Evolutionary conservation across 2,329 filamentous ascomycete species (phyloP).

Genomic region (Orbilia oligospora): DNA sequence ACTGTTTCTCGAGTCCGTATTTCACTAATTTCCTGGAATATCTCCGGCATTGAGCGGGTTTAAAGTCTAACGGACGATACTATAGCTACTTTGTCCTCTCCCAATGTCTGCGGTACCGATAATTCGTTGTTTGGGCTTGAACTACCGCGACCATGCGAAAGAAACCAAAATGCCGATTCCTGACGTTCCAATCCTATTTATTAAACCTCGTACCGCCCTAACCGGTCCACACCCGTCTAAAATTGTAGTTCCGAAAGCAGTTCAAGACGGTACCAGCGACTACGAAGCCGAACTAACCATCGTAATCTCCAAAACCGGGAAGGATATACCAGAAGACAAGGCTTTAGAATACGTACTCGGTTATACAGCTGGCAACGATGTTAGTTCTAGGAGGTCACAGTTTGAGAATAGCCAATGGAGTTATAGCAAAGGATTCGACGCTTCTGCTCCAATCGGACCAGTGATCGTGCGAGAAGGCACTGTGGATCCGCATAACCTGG

Average conservation of each 20-base stretch:
- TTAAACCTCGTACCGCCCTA: conserved; percentile 78
- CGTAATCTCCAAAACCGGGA: conserved; percentile 78
- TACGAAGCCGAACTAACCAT: conserved; percentile 85
- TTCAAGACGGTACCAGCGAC: conserved; percentile 78
- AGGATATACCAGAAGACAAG: conserved; percentile 75
- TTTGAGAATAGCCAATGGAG: conserved; percentile 81
- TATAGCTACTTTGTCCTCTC: conserved; percentile 47
- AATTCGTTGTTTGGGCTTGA: conserved; percentile 79
- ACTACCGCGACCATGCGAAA: conserved; percentile 80
- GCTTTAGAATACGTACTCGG: conserved; percentile 82
- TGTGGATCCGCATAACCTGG: conserved; percentile 73
- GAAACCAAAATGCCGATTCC: conserved; percentile 79
- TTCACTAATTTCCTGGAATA: not conserved
- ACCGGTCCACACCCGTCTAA: conserved; percentile 69
- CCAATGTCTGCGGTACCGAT: conserved; percentile 66
- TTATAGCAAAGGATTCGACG: conserved; percentile 81
- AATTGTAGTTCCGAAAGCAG: conserved; percentile 77
- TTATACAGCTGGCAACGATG: conserved; percentile 82
- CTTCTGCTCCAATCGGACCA: conserved; percentile 81
- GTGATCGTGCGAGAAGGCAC: conserved; percentile 75
- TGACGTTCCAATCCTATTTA: conserved; percentile 80
- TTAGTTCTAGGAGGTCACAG: conserved; percentile 77
- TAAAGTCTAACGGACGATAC: not conserved
- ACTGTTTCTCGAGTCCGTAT: conserved; percentile 64
- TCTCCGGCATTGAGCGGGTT: not conserved